These are phyloP conservation scores for Solioccasus polychromus DNA, from an alignment of 768 basidiomycete species.

Conservation along the genomic window DNA sequence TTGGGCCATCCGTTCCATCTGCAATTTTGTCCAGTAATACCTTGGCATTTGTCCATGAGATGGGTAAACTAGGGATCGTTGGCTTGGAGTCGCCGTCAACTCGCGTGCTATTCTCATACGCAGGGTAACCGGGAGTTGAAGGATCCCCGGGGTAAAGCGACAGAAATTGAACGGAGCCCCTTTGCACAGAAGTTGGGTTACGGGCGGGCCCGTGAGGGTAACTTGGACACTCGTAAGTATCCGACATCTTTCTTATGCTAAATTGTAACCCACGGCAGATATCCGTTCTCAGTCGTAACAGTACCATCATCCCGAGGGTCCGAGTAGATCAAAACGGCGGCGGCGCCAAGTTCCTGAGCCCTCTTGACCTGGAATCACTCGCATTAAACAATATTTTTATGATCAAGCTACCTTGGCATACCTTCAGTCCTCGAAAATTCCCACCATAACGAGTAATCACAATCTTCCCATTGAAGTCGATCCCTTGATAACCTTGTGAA, in stretches of 20 bases:
- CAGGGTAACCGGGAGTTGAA: conserved; percentile 83
- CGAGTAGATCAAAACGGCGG: conserved; percentile 78
- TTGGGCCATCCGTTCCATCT: conserved; percentile 34
- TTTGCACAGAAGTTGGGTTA: conserved; percentile 78
- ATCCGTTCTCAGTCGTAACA: conserved; percentile 76
- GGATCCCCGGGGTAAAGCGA: conserved; percentile 73
- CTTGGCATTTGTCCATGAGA: conserved; percentile 84
- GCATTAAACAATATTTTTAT: conserved; percentile 19
- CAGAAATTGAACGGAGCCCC: conserved; percentile 79
- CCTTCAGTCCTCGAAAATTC: conserved; percentile 90
- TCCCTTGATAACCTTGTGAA: conserved; percentile 39
- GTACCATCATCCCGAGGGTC: conserved; percentile 87
- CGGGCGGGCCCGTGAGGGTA: conserved; percentile 82
- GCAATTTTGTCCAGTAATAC: conserved; percentile 52
- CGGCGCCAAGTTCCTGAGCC: conserved; percentile 85
- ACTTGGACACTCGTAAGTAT: conserved; percentile 4
- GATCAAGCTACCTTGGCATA: conserved; percentile 26
- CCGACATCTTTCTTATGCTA: not conserved
- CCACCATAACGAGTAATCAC: conserved; percentile 75
- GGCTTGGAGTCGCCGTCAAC: conserved; percentile 62
- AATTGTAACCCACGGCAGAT: conserved; percentile 44
- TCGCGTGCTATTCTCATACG: conserved; percentile 79
- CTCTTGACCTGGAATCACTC: conserved; percentile 63
- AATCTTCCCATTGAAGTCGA: conserved; percentile 72
- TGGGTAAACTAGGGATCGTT: conserved; percentile 81